These are phyloP conservation scores for Phialocephala sp. DNA, from an alignment of 2,329 filamentous ascomycete species.

Conservation along the genomic window DNA sequence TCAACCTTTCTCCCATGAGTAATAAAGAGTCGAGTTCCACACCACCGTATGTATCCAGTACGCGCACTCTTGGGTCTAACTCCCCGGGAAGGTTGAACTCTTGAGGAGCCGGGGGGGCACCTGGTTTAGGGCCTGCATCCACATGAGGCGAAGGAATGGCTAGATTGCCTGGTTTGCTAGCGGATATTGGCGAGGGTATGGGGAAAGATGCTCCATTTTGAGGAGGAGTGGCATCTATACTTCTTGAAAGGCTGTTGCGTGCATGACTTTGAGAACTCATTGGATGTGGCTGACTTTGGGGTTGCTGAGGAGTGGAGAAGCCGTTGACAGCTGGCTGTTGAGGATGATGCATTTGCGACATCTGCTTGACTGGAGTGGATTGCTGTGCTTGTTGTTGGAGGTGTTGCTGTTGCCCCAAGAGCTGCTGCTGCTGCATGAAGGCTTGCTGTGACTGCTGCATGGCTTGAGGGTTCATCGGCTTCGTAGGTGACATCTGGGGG, in stretches of 20 bases:
- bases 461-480: conserved; percentile 50
- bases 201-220: conserved; percentile 49
- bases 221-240: conserved; percentile 49
- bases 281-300: conserved; percentile 48
- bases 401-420: conserved; percentile 48
- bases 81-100: conserved; percentile 43
- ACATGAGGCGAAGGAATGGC: conserved; percentile 38
- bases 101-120: conserved; percentile 25
- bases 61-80: conserved; percentile 60
- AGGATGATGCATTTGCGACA: conserved; percentile 49
- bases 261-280: conserved; percentile 51
- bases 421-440: conserved; percentile 53
- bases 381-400: conserved; percentile 49
- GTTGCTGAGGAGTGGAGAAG: conserved; percentile 52
- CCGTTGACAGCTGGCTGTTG: conserved; percentile 56
- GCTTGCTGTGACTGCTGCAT: conserved; percentile 61
- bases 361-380: conserved; percentile 54
- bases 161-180: conserved; percentile 34
- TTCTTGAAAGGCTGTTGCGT: conserved; percentile 58
- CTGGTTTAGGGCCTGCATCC: conserved; percentile 17
- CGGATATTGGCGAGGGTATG: conserved; percentile 53
- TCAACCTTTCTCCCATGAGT: conserved; percentile 64
- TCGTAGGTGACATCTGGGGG: conserved; percentile 49
- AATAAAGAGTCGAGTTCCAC: conserved; percentile 70
- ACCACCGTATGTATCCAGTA: conserved; percentile 70